Evolutionary conservation across 164 flowering plant species (phyloP).

Genomic region (Echeveria elegans): DNA sequence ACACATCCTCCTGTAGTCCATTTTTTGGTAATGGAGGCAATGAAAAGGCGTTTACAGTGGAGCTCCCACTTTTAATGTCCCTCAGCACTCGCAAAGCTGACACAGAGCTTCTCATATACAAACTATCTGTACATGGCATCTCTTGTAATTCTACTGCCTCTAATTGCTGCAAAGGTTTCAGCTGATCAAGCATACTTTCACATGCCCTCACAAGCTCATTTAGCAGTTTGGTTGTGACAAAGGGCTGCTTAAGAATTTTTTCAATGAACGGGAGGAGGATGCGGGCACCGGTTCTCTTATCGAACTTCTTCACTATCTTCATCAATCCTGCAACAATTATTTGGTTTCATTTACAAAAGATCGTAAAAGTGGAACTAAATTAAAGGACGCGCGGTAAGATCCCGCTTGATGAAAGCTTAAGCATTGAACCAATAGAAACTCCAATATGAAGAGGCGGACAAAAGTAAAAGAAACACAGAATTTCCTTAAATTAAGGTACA

Average conservation of each 20-base stretch:
- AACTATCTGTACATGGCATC: slow-evolving; percentile 49
- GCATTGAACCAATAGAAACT: too few species aligned
- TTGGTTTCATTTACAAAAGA: too few species aligned
- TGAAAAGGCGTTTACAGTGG: slow-evolving; percentile 63
- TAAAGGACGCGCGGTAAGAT: too few species aligned
- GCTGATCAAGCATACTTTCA: slow-evolving; percentile 40
- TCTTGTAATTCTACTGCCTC: slow-evolving; percentile 41
- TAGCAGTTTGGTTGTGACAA: slow-evolving; percentile 49
- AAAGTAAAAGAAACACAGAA: too few species aligned
- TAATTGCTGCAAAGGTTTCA: slow-evolving; percentile 24
- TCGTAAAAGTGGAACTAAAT: too few species aligned
- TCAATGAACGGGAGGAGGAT: slow-evolving; percentile 61
- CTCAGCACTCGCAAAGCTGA: slow-evolving; percentile 55
- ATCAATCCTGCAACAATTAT: slow-evolving; percentile 20
- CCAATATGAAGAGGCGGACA: too few species aligned
- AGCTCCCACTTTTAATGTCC: slow-evolving; percentile 59
- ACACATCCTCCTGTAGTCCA: slow-evolving; percentile 30
- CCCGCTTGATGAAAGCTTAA: too few species aligned
- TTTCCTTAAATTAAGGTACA: neutral
- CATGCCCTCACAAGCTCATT: slow-evolving; percentile 56
- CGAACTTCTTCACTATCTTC: slow-evolving; percentile 64
- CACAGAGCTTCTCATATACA: slow-evolving; percentile 48
- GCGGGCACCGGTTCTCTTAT: slow-evolving; percentile 55
- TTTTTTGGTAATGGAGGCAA: slow-evolving; percentile 59
- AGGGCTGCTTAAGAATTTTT: slow-evolving; percentile 56